Percentiles rank a stretch among this genome's conserved stretches.
Evolutionary conservation across 305 asterid species (phyloP).

Genomic region (Rubia balearica): DNA sequence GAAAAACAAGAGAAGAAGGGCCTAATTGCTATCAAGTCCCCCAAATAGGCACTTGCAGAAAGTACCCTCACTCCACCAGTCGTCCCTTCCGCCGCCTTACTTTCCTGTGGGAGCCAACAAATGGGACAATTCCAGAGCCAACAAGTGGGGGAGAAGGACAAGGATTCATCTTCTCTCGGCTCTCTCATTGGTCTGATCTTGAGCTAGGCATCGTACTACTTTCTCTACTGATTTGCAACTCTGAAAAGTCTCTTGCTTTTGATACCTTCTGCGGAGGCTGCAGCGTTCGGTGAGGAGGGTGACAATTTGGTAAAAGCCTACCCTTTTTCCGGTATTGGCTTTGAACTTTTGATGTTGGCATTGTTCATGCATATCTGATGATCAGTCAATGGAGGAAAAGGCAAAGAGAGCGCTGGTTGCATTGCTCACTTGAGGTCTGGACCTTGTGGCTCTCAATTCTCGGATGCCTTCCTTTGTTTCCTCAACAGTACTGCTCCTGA

Average conservation of each 20-base stretch:
- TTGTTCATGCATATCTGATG: not conserved
- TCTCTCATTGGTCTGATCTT: conserved; percentile 38
- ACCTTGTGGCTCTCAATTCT: conserved; percentile 74
- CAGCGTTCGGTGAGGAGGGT: conserved; percentile 59
- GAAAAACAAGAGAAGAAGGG: not conserved
- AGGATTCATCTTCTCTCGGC: conserved; percentile 49
- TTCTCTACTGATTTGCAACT: not conserved
- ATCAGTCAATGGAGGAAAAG: conserved; percentile 52
- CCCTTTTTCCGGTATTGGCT: not conserved
- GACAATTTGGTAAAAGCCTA: conserved; percentile 22
- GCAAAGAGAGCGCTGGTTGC: conserved; percentile 83
- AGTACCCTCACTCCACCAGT: not conserved
- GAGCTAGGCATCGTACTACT: not conserved
- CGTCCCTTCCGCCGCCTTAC: not conserved
- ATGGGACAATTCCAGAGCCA: conserved; percentile 76
- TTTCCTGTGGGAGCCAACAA: not conserved
- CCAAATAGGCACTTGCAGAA: not conserved
- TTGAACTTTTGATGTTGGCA: not conserved
- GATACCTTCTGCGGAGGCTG: conserved; percentile 47
- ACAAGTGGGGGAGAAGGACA: conserved; percentile 23
- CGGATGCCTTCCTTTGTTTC: conserved; percentile 78
- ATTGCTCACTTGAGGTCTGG: conserved; percentile 63
- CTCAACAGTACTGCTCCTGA: conserved; percentile 85
- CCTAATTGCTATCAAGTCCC: not conserved
- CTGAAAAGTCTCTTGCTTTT: not conserved